A percentile compares a stretch with the other conserved stretches of the same genome.
Conservation (phyloP, 129 eudicot species). For the Chrysanthemum lavandulifolium region DNA sequence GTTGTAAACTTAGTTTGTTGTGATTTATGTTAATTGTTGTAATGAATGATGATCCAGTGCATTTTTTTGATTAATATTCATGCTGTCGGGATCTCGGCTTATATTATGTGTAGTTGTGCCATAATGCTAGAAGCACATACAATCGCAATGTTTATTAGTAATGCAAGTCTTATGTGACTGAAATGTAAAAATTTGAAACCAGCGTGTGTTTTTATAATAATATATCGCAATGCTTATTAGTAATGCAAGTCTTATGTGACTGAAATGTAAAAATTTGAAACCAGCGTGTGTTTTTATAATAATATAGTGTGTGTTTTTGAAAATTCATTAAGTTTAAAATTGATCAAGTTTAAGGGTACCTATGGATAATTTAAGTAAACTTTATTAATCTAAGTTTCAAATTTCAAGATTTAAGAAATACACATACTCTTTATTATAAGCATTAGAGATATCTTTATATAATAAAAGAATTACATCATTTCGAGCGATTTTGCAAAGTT, state of each 20-base stretch:
- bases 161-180: not conserved
- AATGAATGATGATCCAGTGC: constrained; percentile 5
- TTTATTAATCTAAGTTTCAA: too few relatives aligned
- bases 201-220: too few relatives aligned
- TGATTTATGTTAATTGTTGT: constrained; percentile 22
- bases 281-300: too few relatives aligned
- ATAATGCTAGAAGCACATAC: constrained; percentile 17
- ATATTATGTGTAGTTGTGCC: constrained; percentile 25
- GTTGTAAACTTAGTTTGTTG: constrained; percentile 12
- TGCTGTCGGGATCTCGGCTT: not conserved
- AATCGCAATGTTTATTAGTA: not conserved
- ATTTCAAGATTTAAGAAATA: too few relatives aligned
- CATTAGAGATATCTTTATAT: too few relatives aligned
- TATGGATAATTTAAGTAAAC: too few relatives aligned
- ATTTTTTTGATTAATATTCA: constrained; percentile 10
- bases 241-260: constrained; percentile 1
- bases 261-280: not conserved
- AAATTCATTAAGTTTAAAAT: too few relatives aligned
- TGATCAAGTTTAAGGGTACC: too few relatives aligned
- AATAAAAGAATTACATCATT: too few relatives aligned
- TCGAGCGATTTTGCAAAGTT: too few relatives aligned
- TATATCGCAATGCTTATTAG: not conserved
- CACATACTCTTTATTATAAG: too few relatives aligned
- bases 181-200: not conserved
- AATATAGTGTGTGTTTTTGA: too few relatives aligned